Conservation (phyloP, 2,329 filamentous ascomycete species). For the Hymenoscyphus fructigenus region DNA sequence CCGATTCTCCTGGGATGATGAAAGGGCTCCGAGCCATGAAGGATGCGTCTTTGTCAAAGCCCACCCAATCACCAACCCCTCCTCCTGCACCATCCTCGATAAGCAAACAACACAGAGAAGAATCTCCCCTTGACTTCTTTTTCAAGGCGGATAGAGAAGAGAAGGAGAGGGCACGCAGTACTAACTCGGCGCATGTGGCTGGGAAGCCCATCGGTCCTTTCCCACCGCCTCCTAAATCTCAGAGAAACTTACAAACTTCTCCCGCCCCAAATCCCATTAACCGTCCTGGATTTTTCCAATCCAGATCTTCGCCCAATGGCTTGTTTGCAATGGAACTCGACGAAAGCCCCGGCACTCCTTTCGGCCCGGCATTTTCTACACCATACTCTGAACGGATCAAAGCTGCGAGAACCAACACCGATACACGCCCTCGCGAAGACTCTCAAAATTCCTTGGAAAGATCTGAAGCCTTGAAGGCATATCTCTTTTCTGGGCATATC, state of each 20-base stretch:
- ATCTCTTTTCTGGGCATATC: slow-evolving; percentile 48
- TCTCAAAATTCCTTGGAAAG: slow-evolving; percentile 21
- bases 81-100: slow-evolving; percentile 51
- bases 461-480: slow-evolving; percentile 56
- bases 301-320: slow-evolving; percentile 49
- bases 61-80: slow-evolving; percentile 39
- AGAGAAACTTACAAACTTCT: slow-evolving; percentile 38
- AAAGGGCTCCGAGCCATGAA: slow-evolving; percentile 46
- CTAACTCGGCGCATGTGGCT: slow-evolving; percentile 49
- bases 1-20: slow-evolving; percentile 54
- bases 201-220: slow-evolving; percentile 44
- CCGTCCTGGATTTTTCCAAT: slow-evolving; percentile 39
- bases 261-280: slow-evolving; percentile 31
- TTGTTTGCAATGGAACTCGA: slow-evolving; percentile 71
- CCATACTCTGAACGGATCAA: slow-evolving; percentile 62
- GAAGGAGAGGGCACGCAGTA: slow-evolving; percentile 59
- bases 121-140: slow-evolving; percentile 85
- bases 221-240: slow-evolving; percentile 50
- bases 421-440: slow-evolving; percentile 16
- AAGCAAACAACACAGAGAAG: slow-evolving; percentile 54
- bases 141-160: slow-evolving; percentile 86
- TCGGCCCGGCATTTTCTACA: slow-evolving; percentile 68
- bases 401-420: slow-evolving; percentile 44
- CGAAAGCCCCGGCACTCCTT: slow-evolving; percentile 51
- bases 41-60: slow-evolving; percentile 40